Conservation (phyloP, 352 stramenopile species). For the Pythium aquatile region DNA sequence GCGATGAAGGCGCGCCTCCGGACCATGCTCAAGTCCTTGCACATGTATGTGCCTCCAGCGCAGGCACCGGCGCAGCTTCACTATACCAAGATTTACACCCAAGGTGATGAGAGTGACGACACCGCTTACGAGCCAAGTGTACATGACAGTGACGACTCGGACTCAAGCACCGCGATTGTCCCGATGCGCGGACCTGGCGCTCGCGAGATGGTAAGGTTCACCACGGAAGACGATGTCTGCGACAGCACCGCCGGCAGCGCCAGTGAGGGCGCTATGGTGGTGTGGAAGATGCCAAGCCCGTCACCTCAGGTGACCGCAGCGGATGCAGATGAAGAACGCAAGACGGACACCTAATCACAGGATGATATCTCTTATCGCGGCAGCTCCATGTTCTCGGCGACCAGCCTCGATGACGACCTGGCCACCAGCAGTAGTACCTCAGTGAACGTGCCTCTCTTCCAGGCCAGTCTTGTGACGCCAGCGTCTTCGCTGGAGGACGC, state of each 20-base stretch:
- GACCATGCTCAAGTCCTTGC: neutral
- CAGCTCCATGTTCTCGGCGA: too few species aligned
- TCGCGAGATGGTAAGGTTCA: neutral
- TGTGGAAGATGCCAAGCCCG: too few species aligned
- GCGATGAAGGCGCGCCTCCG: neutral
- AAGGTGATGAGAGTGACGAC: too few species aligned
- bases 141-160: too few species aligned
- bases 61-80: neutral
- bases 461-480: conserved; percentile 5
- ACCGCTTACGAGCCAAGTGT: too few species aligned
- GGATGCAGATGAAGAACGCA: neutral
- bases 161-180: too few species aligned
- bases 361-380: too few species aligned
- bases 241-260: too few species aligned
- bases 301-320: too few species aligned
- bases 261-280: too few species aligned
- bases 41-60: neutral
- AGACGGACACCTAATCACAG: neutral
- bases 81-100: neutral
- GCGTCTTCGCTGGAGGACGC: neutral
- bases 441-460: conserved; percentile 1
- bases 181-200: neutral
- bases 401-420: too few species aligned
- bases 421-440: too few species aligned
- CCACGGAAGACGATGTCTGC: neutral